Evolutionary conservation across 441 rosid genomes (phyloP).

Genomic region (Isatis lusitanica): DNA sequence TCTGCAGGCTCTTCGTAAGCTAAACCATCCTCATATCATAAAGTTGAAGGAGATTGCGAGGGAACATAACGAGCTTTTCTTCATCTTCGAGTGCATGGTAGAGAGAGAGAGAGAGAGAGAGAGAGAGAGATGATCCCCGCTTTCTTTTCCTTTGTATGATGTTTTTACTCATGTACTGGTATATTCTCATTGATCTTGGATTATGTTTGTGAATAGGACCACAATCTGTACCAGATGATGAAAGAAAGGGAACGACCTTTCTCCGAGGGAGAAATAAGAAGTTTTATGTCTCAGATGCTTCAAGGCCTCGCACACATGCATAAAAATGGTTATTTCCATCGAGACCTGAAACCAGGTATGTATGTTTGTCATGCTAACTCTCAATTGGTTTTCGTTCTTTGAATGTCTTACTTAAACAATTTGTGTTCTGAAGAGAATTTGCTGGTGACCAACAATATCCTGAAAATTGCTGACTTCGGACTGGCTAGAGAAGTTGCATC

Average conservation of each 20-base stretch:
- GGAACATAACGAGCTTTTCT: conserved; percentile 89
- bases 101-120: conserved; percentile 3
- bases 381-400: background rate
- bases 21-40: conserved; percentile 73
- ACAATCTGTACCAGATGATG: conserved; percentile 66
- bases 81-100: conserved; percentile 96
- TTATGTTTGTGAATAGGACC: conserved; percentile 45
- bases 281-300: conserved; percentile 60
- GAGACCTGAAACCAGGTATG: conserved; percentile 74
- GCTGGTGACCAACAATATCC: conserved; percentile 60
- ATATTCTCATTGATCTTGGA: conserved; percentile 18
- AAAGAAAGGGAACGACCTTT: conserved; percentile 51
- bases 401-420: background rate
- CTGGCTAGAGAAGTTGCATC: conserved; percentile 75
- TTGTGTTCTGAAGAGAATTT: conserved; percentile 48
- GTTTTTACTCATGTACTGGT: background rate
- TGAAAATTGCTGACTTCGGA: conserved; percentile 80
- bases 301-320: conserved; percentile 78
- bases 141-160: background rate
- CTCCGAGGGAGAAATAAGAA: conserved; percentile 57
- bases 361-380: background rate
- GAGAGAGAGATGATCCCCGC: background rate
- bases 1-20: conserved; percentile 81
- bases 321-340: conserved; percentile 63
- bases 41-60: conserved; percentile 78